phyloP scores from a whole-genome alignment of 345 rosid genomes.

The Linum lewisii region DNA sequence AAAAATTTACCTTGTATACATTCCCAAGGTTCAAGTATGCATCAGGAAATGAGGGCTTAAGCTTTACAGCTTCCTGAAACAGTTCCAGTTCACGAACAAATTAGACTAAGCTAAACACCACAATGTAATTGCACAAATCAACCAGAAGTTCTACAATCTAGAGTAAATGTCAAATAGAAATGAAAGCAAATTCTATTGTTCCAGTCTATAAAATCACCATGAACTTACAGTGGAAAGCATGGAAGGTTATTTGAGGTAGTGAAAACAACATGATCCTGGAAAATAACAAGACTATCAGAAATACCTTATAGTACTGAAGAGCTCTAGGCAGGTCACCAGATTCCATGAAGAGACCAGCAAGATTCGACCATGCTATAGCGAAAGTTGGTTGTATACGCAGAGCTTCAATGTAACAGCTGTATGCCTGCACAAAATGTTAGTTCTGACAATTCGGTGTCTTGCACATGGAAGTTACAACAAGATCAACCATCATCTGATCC shows the following conservation, averaged over 20 bases:
- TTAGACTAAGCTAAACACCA: neutral
- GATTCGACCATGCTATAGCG: conserved; percentile 99
- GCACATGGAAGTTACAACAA: conserved; percentile 65
- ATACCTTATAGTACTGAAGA: conserved; percentile 89
- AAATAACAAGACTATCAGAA: conserved; percentile 11
- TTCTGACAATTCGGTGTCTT: conserved; percentile 61
- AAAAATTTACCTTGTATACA: conserved; percentile 80
- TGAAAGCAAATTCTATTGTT: neutral
- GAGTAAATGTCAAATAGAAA: neutral
- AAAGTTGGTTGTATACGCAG: conserved; percentile 88
- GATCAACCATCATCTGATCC: conserved; percentile 76
- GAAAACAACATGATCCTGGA: neutral
- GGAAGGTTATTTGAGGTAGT: neutral
- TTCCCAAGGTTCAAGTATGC: conserved; percentile 95
- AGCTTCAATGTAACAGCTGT: conserved; percentile 93
- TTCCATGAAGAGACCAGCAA: conserved; percentile 98
- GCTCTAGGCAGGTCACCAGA: conserved; percentile 91
- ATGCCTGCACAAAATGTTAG: conserved; percentile 92
- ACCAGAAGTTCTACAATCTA: neutral
- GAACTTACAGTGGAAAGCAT: neutral
- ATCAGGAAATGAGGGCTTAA: conserved; percentile 85
- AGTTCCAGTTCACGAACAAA: neutral
- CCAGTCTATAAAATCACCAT: neutral
- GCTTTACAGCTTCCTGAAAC: conserved; percentile 88
- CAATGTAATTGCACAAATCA: neutral